These are phyloP conservation scores for Pelargonium cotyledonis DNA, from an alignment of 441 rosid species.

Conservation along the genomic window DNA sequence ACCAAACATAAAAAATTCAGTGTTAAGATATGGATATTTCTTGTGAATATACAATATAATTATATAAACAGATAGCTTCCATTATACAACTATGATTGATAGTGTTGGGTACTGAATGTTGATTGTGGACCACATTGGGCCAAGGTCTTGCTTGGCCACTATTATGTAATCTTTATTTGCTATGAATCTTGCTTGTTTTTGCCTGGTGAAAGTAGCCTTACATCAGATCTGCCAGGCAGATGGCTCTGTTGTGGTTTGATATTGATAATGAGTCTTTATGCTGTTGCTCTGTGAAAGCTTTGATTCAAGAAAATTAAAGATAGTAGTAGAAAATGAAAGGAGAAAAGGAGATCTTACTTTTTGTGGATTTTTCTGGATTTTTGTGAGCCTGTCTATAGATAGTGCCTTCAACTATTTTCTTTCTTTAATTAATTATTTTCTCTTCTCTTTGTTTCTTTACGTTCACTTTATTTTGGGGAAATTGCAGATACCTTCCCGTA, in stretches of 20 bases:
- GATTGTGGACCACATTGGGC: not conserved
- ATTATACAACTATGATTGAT: not conserved
- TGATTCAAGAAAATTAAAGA: not conserved
- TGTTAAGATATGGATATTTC: not conserved
- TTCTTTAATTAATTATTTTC: not conserved
- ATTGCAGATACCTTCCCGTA: too few relatives aligned
- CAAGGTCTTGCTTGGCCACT: not conserved
- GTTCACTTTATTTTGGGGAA: too few relatives aligned
- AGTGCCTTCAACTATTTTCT: not conserved
- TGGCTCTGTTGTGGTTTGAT: conserved; percentile 5
- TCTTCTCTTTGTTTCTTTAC: not conserved
- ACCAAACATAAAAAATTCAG: not conserved
- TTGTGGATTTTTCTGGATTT: not conserved
- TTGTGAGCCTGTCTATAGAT: not conserved
- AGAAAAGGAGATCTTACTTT: not conserved
- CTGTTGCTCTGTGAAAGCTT: not conserved
- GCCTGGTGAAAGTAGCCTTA: conserved; percentile 4
- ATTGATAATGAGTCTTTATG: not conserved
- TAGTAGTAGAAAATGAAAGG: not conserved
- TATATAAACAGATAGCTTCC: not conserved
- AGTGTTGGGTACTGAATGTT: not conserved
- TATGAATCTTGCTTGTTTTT: not conserved
- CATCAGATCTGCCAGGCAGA: conserved; percentile 6
- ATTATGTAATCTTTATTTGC: conserved; percentile 1
- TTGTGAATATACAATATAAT: too few relatives aligned